Conservation (phyloP, 805 yeast genomes). For the Jamesozyma spencerorum region DNA sequence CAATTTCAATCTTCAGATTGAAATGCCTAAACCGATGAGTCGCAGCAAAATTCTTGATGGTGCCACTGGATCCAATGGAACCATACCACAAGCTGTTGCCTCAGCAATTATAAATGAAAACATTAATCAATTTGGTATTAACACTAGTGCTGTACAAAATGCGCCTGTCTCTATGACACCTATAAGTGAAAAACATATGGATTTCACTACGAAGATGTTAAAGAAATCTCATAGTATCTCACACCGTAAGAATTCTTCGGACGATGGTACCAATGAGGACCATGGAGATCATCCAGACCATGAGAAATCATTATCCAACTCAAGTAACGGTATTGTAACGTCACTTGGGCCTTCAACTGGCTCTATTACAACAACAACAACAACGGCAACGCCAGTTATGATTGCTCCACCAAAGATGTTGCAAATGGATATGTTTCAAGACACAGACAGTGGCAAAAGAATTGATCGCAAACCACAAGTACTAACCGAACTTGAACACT, state of each 20-base stretch:
- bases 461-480: slow-evolving; percentile 24
- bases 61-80: not conserved
- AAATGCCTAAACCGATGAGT: slow-evolving; percentile 69
- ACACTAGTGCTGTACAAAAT: slow-evolving; percentile 40
- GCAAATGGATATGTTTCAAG: slow-evolving; percentile 24
- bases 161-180: slow-evolving; percentile 72
- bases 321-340: not conserved
- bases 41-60: not conserved
- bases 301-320: too few species aligned
- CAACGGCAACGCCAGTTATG: slow-evolving; percentile 8
- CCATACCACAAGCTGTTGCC: not conserved
- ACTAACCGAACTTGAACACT: slow-evolving; percentile 22
- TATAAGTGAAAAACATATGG: slow-evolving; percentile 47
- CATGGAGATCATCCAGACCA: too few species aligned
- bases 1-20: slow-evolving; percentile 52
- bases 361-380: not conserved
- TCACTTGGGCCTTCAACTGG: not conserved
- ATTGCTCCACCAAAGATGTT: slow-evolving; percentile 23
- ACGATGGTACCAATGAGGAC: not conserved
- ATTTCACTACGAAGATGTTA: slow-evolving; percentile 15
- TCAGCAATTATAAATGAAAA: slow-evolving; percentile 27
- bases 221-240: slow-evolving; percentile 20
- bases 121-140: slow-evolving; percentile 61
- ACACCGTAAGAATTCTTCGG: slow-evolving; percentile 9
- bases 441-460: slow-evolving; percentile 11